These are phyloP conservation scores for Hypomontagnella monticulosa DNA, from an alignment of 495 filamentous ascomycete species.

Conservation along the genomic window DNA sequence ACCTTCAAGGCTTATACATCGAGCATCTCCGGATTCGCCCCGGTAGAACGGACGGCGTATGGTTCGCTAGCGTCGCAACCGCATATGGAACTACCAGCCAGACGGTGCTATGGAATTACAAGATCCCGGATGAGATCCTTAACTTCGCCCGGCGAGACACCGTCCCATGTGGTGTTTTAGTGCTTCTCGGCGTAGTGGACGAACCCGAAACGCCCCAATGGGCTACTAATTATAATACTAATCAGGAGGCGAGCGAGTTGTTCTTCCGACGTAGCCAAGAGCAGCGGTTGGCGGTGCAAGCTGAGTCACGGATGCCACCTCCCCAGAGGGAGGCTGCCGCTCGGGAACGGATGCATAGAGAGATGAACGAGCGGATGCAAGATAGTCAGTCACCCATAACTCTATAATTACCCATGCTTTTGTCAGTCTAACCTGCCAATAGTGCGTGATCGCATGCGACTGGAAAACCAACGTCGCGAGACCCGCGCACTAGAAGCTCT, in stretches of 20 bases:
- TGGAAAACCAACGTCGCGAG: slow-evolving; percentile 54
- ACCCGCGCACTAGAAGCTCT: slow-evolving; percentile 62
- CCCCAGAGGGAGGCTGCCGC: slow-evolving; percentile 56
- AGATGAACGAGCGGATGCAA: slow-evolving; percentile 51
- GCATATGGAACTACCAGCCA: slow-evolving; percentile 62
- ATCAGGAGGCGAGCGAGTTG: slow-evolving; percentile 49
- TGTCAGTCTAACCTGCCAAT: not conserved
- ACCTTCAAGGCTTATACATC: slow-evolving; percentile 53
- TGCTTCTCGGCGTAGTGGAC: slow-evolving; percentile 61
- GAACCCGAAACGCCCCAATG: slow-evolving; percentile 66
- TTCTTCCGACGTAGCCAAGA: slow-evolving; percentile 52
- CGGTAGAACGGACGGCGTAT: slow-evolving; percentile 55
- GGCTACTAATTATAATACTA: slow-evolving; percentile 56
- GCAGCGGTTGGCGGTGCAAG: slow-evolving; percentile 50
- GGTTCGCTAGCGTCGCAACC: slow-evolving; percentile 67
- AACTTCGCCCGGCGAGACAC: slow-evolving; percentile 61
- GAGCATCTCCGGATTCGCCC: slow-evolving; percentile 51
- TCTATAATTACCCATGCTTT: not conserved
- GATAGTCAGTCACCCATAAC: slow-evolving; percentile 49
- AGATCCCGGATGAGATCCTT: slow-evolving; percentile 63
- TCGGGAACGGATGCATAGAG: slow-evolving; percentile 47
- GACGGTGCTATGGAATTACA: slow-evolving; percentile 69
- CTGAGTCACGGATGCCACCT: slow-evolving; percentile 58
- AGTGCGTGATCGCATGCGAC: slow-evolving; percentile 51
- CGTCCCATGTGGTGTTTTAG: slow-evolving; percentile 70